These are phyloP conservation scores for Chlamydomonas incerta DNA, from an alignment of 139 green algal species.

Conservation along the genomic window DNA sequence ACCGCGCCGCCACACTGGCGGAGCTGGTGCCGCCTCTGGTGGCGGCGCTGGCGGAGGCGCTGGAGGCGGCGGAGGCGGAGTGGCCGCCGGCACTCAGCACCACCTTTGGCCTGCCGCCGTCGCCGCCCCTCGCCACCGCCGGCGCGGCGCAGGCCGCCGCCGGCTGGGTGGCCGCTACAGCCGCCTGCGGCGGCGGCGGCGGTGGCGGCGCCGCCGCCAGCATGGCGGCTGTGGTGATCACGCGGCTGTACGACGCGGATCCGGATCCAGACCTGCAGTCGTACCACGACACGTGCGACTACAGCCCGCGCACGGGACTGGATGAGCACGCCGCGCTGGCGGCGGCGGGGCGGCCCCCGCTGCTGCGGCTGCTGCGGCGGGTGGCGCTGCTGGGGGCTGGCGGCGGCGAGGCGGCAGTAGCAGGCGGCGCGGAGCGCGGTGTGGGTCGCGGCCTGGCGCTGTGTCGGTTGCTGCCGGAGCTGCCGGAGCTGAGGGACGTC, in stretches of 20 bases:
- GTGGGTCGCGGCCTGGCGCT: no score
- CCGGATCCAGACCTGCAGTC: constrained; percentile 9
- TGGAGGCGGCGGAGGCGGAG: not conserved
- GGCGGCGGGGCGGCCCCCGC: not conserved
- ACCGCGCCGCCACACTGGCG: not conserved
- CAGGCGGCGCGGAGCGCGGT: no score
- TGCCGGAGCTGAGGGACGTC: constrained; percentile 7
- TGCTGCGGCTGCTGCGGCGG: constrained; percentile 17
- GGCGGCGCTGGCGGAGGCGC: constrained; percentile 4
- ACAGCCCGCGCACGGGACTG: constrained; percentile 2
- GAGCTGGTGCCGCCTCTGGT: constrained; percentile 33
- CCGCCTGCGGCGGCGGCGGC: no score
- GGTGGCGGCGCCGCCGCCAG: no score
- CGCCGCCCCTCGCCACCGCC: no score
- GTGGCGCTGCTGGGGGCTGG: not conserved
- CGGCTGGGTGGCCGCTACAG: no score
- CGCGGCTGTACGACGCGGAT: not conserved
- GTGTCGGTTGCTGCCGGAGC: constrained; percentile 31
- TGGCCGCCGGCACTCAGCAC: not conserved
- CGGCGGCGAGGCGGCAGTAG: no score
- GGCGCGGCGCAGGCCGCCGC: not conserved
- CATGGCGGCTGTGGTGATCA: no score
- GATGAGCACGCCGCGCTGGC: constrained; percentile 18
- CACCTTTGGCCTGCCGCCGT: constrained; percentile 1
- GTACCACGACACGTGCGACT: not conserved